Percentiles rank a stretch among this genome's conserved stretches.
Evolutionary conservation across 129 eudicot genomes (phyloP).

Genomic region (Tagetes patula): DNA sequence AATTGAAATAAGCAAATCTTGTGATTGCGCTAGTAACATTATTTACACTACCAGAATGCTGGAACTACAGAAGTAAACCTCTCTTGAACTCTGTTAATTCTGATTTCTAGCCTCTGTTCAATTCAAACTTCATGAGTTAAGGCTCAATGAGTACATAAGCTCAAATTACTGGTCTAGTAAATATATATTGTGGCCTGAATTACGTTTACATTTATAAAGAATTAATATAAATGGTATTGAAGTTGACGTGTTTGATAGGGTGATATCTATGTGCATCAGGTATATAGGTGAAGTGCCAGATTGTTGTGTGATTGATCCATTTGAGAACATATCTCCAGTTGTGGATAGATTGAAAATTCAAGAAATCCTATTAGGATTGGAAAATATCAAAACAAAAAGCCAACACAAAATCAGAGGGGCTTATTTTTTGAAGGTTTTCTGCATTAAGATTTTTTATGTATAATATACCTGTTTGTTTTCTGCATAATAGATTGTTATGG

Average conservation of each 20-base stretch:
- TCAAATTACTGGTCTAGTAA: slow-evolving; percentile 8
- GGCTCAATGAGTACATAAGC: slow-evolving; percentile 1
- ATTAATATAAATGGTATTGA: slow-evolving; percentile 9
- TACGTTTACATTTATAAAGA: slow-evolving; percentile 8
- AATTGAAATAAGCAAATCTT: slow-evolving; percentile 58
- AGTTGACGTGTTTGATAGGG: not conserved
- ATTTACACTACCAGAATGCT: slow-evolving; percentile 65
- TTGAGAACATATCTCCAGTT: slow-evolving; percentile 71
- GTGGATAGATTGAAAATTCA: slow-evolving; percentile 81
- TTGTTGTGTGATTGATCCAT: slow-evolving; percentile 80
- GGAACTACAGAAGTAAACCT: slow-evolving; percentile 72
- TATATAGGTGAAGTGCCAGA: slow-evolving; percentile 46
- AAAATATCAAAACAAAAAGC: slow-evolving; percentile 47
- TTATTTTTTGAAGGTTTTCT: slow-evolving; percentile 65
- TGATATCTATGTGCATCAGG: slow-evolving; percentile 41
- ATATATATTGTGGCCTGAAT: not conserved
- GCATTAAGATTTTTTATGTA: slow-evolving; percentile 10
- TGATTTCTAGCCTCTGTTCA: not conserved
- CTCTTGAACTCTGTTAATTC: not conserved
- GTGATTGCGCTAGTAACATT: slow-evolving; percentile 42
- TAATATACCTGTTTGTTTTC: slow-evolving; percentile 4
- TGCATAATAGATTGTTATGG: slow-evolving; percentile 13
- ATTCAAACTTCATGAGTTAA: not conserved
- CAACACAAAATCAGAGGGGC: slow-evolving; percentile 69
- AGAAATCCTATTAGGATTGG: slow-evolving; percentile 62